phyloP scores from a whole-genome alignment of 768 basidiomycete species.

The Agaricus blazei region DNA sequence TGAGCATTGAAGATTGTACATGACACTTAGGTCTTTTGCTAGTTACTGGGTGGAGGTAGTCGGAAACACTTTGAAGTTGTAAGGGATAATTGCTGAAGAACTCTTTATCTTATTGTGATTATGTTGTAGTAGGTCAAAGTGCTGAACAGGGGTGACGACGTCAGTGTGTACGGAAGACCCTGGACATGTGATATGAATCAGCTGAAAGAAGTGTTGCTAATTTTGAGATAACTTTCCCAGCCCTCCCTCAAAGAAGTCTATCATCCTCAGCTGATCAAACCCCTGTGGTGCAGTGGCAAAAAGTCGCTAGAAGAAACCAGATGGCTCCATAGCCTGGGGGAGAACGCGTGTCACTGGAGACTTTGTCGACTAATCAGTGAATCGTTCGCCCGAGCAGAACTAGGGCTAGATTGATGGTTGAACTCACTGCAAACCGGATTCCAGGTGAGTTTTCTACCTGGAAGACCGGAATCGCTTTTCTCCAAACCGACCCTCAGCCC shows the following conservation, averaged over 20 bases:
- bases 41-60: slow-evolving; percentile 21
- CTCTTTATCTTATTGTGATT: neutral
- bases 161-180: neutral
- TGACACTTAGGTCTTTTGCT: neutral
- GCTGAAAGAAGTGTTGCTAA: neutral
- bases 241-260: neutral
- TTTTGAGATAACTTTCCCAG: neutral
- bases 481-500: no score
- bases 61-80: slow-evolving; percentile 9
- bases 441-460: no score
- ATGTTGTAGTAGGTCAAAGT: no score
- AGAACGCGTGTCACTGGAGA: no score
- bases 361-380: no score
- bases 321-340: no score
- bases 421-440: no score
- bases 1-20: neutral
- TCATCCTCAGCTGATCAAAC: neutral
- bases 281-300: neutral
- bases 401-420: no score
- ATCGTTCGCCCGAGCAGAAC: no score
- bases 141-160: no score
- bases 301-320: neutral
- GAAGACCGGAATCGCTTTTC: no score
- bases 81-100: neutral
- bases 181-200: neutral